Base-by-base conservation (phyloP, 1,284 basidiomycete genomes). In the Heterobasidion annosum region DNA sequence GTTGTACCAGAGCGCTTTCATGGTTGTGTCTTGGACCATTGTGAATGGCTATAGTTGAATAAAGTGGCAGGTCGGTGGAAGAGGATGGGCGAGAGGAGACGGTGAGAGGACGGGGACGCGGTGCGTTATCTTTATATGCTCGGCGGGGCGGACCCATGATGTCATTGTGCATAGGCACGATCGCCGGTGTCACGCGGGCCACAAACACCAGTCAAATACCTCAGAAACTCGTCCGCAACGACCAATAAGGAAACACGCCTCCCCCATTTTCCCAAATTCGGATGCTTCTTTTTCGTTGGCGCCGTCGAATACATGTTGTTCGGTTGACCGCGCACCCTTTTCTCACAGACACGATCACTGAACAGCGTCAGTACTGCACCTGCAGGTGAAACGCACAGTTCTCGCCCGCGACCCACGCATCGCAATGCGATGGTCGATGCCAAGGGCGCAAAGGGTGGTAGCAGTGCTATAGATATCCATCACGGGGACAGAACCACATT, bases 1-100 rank as follows among this genome's bases (percentile, higher is more conserved):
- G 50, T 74, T 73, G 60, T 80, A 83, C 61, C 76, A 80, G 19
- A 80, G 71, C 8, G 80, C 81, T 49, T 77, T 74, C 81, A 83
- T 83, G 8, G 62, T 71, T 51, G 37, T 12, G 12, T 58, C 63
- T 33, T 65, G 53, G 34, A 63, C 57, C 66, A 68, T 68, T 50
- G 8, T 51, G 54, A 16, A 12, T 12, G 42, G 32, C 25, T 25
- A 25, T 40, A 40, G 37, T 40, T 34, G 25, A 4, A 46, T 19
- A 15, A 34, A 6, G 47, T 32, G 9, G n/a, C 15, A n/a, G 10
- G 47, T 33, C n/a, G 34, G 50, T 18, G 10, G 50, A 33, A 9
- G 33, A 35, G 10, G 16, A 37, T 18, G 34, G 25, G 18, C 12
- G 16, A 13, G 44, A 18, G 37, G 10, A 10, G 45, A 47, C 12